These are phyloP conservation scores for Dothideomycetes sp. DNA, from an alignment of 2,329 filamentous ascomycete genomes.

Conservation along the genomic window DNA sequence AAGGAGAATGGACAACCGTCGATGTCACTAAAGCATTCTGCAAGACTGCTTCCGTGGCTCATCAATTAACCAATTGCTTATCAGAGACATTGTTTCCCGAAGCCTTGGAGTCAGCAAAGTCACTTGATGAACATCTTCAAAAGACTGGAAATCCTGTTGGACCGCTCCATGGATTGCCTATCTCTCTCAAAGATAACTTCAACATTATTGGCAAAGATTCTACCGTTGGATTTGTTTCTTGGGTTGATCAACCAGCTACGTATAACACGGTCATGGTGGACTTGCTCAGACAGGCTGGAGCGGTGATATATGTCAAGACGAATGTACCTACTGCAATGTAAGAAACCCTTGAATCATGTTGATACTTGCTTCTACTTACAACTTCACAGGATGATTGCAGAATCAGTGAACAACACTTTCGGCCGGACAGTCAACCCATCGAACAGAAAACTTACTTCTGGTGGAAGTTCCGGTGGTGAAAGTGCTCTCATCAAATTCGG, in stretches of 20 bases:
- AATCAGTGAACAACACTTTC: slow-evolving; percentile 56
- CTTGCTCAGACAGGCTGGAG: slow-evolving; percentile 50
- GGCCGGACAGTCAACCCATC: slow-evolving; percentile 51
- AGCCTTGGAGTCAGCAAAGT: slow-evolving; percentile 42
- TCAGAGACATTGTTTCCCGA: slow-evolving; percentile 49
- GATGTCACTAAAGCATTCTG: slow-evolving; percentile 46
- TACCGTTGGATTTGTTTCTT: slow-evolving; percentile 54
- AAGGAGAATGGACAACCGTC: slow-evolving; percentile 40
- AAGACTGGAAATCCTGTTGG: slow-evolving; percentile 43
- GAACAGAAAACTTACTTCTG: slow-evolving; percentile 51
- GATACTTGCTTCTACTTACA: too few species aligned
- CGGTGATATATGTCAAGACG: slow-evolving; percentile 61
- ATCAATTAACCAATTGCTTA: slow-evolving; percentile 52
- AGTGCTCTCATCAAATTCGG: slow-evolving; percentile 51
- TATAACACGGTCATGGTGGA: slow-evolving; percentile 50
- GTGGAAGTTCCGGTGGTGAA: slow-evolving; percentile 60
- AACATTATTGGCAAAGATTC: slow-evolving; percentile 51
- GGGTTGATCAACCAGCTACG: slow-evolving; percentile 50
- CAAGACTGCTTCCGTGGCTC: slow-evolving; percentile 45
- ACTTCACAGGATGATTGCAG: slow-evolving; percentile 66
- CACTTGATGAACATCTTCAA: slow-evolving; percentile 43
- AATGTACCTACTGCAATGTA: slow-evolving; percentile 52
- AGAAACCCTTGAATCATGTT: too few species aligned
- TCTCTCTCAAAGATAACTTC: slow-evolving; percentile 65
- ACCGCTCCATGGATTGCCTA: slow-evolving; percentile 57